phyloP scores from a whole-genome alignment of 768 basidiomycete genomes.

The Termitomyces sp. region DNA sequence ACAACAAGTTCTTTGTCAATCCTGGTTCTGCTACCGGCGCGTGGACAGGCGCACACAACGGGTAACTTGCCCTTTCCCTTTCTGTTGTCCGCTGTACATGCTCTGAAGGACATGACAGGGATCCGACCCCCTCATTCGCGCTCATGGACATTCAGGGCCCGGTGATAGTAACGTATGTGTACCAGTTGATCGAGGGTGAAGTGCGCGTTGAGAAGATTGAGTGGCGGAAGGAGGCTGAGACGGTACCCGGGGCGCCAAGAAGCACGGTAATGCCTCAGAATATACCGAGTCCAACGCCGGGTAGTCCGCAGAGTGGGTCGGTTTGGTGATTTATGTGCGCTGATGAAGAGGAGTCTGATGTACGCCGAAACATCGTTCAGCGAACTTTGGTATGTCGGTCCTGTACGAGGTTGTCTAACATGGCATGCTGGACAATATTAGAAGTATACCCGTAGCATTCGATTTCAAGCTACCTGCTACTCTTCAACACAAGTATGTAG shows the following conservation, averaged over 20 bases:
- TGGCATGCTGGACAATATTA: too few relatives aligned
- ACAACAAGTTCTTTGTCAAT: slow-evolving; percentile 91
- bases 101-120: slow-evolving; percentile 39
- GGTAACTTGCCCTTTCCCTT: slow-evolving; percentile 28
- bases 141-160: slow-evolving; percentile 97
- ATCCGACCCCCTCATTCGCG: slow-evolving; percentile 90
- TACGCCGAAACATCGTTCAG: too few relatives aligned
- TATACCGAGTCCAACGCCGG: slow-evolving; percentile 34
- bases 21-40: slow-evolving; percentile 95
- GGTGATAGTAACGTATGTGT: slow-evolving; percentile 96
- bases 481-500: background rate
- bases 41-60: slow-evolving; percentile 75
- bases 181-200: slow-evolving; percentile 90
- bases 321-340: background rate
- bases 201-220: slow-evolving; percentile 92
- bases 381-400: too few relatives aligned
- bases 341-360: too few relatives aligned
- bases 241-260: slow-evolving; percentile 31
- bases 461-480: background rate
- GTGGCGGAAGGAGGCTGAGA: slow-evolving; percentile 59
- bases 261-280: slow-evolving; percentile 45
- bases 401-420: too few relatives aligned
- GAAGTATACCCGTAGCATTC: background rate
- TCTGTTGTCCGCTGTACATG: background rate
- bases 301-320: slow-evolving; percentile 16